Conservation (phyloP, 495 filamentous ascomycete genomes). For the Penicillium silybi region DNA sequence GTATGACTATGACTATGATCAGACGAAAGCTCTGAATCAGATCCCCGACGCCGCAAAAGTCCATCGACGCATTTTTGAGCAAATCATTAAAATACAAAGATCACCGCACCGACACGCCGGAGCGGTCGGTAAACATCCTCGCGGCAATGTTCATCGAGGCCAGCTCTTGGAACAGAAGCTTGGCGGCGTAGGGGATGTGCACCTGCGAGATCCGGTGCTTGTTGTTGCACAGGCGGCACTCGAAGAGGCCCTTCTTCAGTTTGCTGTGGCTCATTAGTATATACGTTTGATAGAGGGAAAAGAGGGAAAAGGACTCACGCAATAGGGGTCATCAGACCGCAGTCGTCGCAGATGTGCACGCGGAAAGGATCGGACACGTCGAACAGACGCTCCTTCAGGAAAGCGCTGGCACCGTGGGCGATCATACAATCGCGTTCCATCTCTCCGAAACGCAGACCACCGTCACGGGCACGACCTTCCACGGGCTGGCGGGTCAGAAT, state of each 20-base stretch:
- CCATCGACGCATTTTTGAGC: constrained; percentile 23
- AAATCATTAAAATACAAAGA: constrained; percentile 30
- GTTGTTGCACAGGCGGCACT: constrained; percentile 96
- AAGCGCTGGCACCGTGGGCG: constrained; percentile 90
- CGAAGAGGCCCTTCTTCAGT: constrained; percentile 88
- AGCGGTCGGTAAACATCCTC: constrained; percentile 84
- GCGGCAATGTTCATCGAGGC: constrained; percentile 97
- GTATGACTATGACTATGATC: constrained; percentile 21
- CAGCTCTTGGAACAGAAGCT: constrained; percentile 97
- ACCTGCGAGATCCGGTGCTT: constrained; percentile 97
- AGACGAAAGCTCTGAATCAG: constrained; percentile 15
- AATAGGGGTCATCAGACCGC: constrained; percentile 97
- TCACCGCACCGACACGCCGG: constrained; percentile 45
- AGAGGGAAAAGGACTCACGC: constrained; percentile 64
- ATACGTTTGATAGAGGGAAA: background rate
- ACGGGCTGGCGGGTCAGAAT: constrained; percentile 98
- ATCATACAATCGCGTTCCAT: constrained; percentile 99
- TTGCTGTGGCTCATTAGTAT: constrained; percentile 53
- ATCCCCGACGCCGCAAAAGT: constrained; percentile 27
- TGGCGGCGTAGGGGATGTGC: constrained; percentile 96
- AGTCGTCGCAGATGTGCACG: constrained; percentile 98
- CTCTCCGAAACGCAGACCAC: constrained; percentile 98
- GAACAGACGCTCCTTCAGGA: constrained; percentile 96
- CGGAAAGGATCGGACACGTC: constrained; percentile 97
- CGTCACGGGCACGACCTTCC: constrained; percentile 94